phyloP scores from a whole-genome alignment of 768 basidiomycete genomes.

The Rhodocollybia butyracea region DNA sequence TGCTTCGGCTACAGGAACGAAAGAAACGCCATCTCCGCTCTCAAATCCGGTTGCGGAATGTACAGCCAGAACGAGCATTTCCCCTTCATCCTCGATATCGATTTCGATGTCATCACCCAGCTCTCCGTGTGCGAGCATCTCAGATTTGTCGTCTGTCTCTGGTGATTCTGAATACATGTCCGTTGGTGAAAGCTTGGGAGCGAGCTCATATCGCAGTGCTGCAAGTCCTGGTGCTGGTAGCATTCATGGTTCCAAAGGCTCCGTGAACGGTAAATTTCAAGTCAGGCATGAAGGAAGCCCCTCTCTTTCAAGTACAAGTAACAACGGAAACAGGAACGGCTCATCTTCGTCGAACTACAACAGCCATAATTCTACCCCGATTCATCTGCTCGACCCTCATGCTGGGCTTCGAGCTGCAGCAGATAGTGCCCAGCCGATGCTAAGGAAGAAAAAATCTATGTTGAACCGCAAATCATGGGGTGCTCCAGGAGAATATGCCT shows the following conservation, averaged over 20 bases:
- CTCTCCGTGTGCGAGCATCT: background rate
- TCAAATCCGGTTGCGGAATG: background rate
- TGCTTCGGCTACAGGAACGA: constrained; percentile 1
- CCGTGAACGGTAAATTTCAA: background rate
- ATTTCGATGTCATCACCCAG: background rate
- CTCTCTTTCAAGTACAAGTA: background rate
- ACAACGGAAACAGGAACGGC: background rate
- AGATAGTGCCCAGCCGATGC: background rate
- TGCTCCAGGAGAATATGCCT: constrained; percentile 1
- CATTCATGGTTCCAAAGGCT: background rate
- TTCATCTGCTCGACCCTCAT: background rate
- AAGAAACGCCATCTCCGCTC: background rate
- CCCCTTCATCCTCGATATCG: background rate
- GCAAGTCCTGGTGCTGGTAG: background rate
- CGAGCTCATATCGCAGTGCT: background rate
- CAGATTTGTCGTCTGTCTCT: background rate
- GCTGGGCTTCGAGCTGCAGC: constrained; percentile 7
- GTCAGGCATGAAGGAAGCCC: background rate
- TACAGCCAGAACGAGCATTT: background rate
- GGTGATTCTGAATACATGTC: constrained; percentile 3
- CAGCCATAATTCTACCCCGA: background rate
- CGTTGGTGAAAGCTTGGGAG: background rate
- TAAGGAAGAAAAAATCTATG: constrained; percentile 9
- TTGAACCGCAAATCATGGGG: constrained; percentile 7
- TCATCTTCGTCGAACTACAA: no score